Evolutionary conservation across 352 stramenopile species (phyloP).

Genomic region (Plasmopara viticola): DNA sequence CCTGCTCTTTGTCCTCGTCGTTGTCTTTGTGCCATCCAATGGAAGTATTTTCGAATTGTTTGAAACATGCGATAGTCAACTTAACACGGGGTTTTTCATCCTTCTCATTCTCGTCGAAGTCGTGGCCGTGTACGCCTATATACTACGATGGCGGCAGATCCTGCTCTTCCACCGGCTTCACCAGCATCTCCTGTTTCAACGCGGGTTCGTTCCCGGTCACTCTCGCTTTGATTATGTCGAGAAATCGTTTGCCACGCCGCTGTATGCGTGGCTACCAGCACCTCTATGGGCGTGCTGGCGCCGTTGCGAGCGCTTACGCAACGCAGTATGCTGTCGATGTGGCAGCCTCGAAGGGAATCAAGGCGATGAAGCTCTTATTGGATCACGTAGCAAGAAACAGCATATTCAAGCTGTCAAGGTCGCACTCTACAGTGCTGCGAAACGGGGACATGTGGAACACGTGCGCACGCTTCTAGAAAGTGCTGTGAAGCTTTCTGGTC

Average conservation of each 20-base stretch:
- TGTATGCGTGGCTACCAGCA: conserved; percentile 36
- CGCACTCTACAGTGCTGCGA: conserved; percentile 55
- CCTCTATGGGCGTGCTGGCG: conserved; percentile 23
- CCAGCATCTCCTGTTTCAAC: conserved; percentile 71
- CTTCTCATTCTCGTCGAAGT: conserved; percentile 38
- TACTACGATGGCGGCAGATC: conserved; percentile 72
- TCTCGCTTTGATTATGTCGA: conserved; percentile 67
- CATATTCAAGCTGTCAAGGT: conserved; percentile 46
- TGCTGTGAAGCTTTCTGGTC: conserved; percentile 46
- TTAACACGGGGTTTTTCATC: conserved; percentile 28
- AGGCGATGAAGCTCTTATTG: conserved; percentile 3
- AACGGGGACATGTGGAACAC: conserved; percentile 49
- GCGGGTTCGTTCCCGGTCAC: conserved; percentile 46
- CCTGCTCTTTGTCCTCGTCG: conserved; percentile 46
- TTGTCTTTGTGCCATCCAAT: conserved; percentile 35
- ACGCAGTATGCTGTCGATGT: background rate
- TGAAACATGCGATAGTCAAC: conserved; percentile 26
- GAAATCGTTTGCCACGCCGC: conserved; percentile 33
- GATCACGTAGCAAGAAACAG: conserved; percentile 15
- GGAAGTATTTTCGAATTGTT: conserved; percentile 31
- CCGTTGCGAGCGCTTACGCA: conserved; percentile 12
- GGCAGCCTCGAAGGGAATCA: background rate
- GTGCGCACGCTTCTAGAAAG: conserved; percentile 39
- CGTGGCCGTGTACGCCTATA: conserved; percentile 50
- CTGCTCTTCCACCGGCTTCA: conserved; percentile 74